Evolutionary conservation across 1,284 basidiomycete species (phyloP).

Genomic region (Papiliotrema terrestris): DNA sequence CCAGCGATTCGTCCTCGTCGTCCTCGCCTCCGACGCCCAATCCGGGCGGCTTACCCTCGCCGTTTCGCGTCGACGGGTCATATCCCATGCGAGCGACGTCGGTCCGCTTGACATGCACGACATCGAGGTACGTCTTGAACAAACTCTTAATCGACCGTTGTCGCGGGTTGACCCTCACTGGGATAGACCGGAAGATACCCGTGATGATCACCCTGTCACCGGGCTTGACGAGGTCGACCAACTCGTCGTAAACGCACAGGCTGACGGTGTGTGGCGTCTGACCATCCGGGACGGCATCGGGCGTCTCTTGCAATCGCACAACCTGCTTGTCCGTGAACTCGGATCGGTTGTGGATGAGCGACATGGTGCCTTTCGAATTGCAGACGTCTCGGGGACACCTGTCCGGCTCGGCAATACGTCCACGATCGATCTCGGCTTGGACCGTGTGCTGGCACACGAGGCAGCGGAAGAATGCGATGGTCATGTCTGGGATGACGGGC

Average conservation of each 20-base stretch:
- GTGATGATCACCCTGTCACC: constrained; percentile 89
- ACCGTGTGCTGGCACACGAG: constrained; percentile 92
- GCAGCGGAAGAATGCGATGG: constrained; percentile 91
- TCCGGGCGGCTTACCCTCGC: constrained; percentile 56
- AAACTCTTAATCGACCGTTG: constrained; percentile 89
- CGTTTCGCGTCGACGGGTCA: constrained; percentile 72
- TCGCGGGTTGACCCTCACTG: constrained; percentile 88
- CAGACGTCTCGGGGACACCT: constrained; percentile 92
- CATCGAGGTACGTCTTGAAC: constrained; percentile 94
- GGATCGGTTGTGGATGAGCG: constrained; percentile 93
- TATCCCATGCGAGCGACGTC: constrained; percentile 66
- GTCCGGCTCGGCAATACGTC: constrained; percentile 88
- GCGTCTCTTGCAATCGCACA: constrained; percentile 92
- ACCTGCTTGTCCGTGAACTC: constrained; percentile 95
- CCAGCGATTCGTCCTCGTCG: constrained; percentile 58
- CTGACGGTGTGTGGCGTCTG: constrained; percentile 98
- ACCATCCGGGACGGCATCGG: constrained; percentile 95
- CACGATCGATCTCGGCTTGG: constrained; percentile 91
- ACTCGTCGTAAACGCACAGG: constrained; percentile 92
- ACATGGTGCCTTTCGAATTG: constrained; percentile 80
- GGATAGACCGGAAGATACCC: constrained; percentile 91
- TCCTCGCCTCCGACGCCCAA: constrained; percentile 83
- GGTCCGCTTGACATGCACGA: constrained; percentile 84
- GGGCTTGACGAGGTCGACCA: constrained; percentile 91
- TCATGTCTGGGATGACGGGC: constrained; percentile 96